Percentiles rank a stretch among this genome's conserved stretches.
Evolutionary conservation across 805 yeast species (phyloP).

Genomic region (Pichia nanzhaoensis): DNA sequence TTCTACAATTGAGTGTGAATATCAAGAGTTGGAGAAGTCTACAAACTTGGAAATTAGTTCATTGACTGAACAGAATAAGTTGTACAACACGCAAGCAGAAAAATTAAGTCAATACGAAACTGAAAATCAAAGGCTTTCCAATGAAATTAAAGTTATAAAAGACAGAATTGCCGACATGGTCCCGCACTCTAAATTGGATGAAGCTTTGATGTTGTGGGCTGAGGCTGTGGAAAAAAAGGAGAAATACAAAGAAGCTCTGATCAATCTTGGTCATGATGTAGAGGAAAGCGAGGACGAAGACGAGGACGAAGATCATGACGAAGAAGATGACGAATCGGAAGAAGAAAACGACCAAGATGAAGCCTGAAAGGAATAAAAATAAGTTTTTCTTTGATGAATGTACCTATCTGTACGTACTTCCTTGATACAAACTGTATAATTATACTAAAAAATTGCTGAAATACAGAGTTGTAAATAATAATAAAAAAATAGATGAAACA

Average conservation of each 20-base stretch:
- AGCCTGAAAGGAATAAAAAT: too few relatives aligned
- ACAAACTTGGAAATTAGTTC: background rate
- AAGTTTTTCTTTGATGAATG: too few relatives aligned
- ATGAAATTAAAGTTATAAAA: conserved; percentile 3
- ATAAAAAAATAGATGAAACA: background rate
- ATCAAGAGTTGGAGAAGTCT: background rate
- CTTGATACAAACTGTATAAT: too few relatives aligned
- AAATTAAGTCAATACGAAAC: background rate
- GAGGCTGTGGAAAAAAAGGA: conserved; percentile 13
- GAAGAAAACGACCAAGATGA: background rate
- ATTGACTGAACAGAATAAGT: background rate
- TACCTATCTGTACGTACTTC: too few relatives aligned
- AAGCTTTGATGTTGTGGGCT: conserved; percentile 14
- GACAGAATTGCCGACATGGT: conserved; percentile 4
- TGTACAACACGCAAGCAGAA: background rate
- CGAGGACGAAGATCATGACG: conserved; percentile 1
- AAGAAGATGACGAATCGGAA: background rate
- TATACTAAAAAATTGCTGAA: background rate
- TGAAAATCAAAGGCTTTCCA: background rate
- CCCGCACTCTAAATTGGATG: conserved; percentile 11
- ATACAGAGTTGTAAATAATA: background rate
- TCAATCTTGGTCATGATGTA: conserved; percentile 6
- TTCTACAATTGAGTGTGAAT: background rate
- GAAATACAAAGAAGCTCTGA: conserved; percentile 6
- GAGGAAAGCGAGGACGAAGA: conserved; percentile 7